Conservation (phyloP, 768 basidiomycete species). For the Termitomyces sp. region DNA sequence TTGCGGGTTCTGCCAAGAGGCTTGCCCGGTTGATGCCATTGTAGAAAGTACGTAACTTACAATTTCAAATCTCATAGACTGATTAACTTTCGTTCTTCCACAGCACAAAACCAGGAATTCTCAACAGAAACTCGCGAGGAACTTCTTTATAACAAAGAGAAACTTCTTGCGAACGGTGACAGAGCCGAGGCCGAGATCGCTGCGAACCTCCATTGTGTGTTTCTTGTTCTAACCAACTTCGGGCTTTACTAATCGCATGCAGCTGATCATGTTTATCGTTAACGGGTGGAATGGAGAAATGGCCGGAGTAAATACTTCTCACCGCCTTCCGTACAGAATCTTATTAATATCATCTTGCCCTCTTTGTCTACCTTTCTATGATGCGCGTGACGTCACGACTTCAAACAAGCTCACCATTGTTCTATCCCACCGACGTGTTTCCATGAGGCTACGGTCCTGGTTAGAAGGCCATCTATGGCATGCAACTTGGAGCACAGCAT, state of each 20-base stretch:
- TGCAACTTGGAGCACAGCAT: constrained; percentile 7
- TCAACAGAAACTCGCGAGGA: constrained; percentile 98
- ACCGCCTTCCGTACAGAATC: constrained; percentile 15
- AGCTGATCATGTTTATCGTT: constrained; percentile 91
- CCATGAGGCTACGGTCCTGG: constrained; percentile 7
- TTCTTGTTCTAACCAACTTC: constrained; percentile 12
- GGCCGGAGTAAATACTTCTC: constrained; percentile 19
- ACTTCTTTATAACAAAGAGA: constrained; percentile 99
- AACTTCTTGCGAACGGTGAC: constrained; percentile 94
- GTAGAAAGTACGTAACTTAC: constrained; percentile 79
- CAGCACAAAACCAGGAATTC: constrained; percentile 97
- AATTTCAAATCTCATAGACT: background rate
- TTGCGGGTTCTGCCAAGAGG: constrained; percentile 99
- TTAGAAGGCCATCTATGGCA: constrained; percentile 4
- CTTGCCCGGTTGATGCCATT: constrained; percentile 98
- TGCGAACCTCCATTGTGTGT: constrained; percentile 81
- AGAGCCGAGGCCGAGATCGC: constrained; percentile 97
- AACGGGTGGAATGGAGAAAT: constrained; percentile 22
- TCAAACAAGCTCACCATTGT: background rate
- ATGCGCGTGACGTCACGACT: constrained; percentile 19
- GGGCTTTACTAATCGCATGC: constrained; percentile 22
- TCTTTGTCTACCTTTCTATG: constrained; percentile 3
- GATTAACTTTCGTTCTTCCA: constrained; percentile 3
- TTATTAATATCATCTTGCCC: constrained; percentile 14
- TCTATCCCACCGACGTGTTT: background rate